Base-by-base conservation (phyloP, 257 asterid species). In the Ballota nigra region DNA sequence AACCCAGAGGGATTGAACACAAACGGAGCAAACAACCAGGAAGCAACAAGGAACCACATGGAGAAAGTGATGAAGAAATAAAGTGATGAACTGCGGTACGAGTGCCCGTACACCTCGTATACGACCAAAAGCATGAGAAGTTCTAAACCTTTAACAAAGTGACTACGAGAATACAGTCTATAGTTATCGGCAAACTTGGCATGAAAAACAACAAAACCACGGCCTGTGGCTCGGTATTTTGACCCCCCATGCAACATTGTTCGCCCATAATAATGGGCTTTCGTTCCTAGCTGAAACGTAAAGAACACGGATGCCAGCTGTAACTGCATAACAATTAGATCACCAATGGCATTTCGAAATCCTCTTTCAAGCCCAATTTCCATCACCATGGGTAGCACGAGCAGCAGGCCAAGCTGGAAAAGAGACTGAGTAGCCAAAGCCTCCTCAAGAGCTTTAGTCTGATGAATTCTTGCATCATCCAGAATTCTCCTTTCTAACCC, bases 11-110 rank as follows among this genome's bases (percentile, higher is more conserved):
- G 78, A 10, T 73, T 73, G 61, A 73, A 73, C 11, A 65, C 72
- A 34, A 73, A 73, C 18, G 78, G 78, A 24, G 72, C 78, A 65
- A 73, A 73, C 72, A 73, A 55, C 78, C 78, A 73, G 12, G 72
- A 73, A 19, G 78, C 78, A 55, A 73, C 78, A 8, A 73, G 78
- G 72, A 73, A 73, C 78, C 72, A 73, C 78, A 73, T 73, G 6
- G 78, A 73, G 23, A 73, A 73, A 18, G 78, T 73, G 16, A 73
- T 65, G 66, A 73, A 73, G 67, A 73, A 73, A 19, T 73, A 65
- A 52, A 73, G 28, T 6, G 72, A 55, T 2, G 78, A 73, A 29
- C 66, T 65, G 22, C 78, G 72, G 3, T 73, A 73, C 5, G 78
- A 73, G 18, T 55, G 34, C 1, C 78, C 78, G 4, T 73, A 73